Evolutionary conservation across 2,329 filamentous ascomycete genomes (phyloP), one percentile per base, ranked within the genome.

Genomic region (Geosmithia putterillii): DNA sequence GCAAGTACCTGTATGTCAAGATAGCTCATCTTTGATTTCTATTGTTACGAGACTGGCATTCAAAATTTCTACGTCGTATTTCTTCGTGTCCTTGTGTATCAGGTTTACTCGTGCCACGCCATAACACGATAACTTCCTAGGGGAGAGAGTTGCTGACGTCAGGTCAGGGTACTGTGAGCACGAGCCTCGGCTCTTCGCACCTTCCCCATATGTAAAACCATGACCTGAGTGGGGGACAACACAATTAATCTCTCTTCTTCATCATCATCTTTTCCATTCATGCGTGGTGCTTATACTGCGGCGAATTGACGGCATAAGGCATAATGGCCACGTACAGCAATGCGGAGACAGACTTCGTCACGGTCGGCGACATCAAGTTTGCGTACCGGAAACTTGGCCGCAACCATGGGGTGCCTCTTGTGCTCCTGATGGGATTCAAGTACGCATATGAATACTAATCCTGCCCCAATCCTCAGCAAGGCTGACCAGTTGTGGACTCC

Each of bases 351-450:
- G 51, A 51, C 19, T 57, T 48, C 44, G 46, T 62, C 46, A 52
- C 52, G n/a, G 55, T 59, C 10, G 51, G 51, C 44, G 54, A 48
- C 35, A 51, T 56, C 42, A 51, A 48, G 22, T 62, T 60, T 45
- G 58, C 58, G 22, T 60, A 61, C 34, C 52, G 60, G 15, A 53
- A 44, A 17, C 50, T 62, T 37, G 60, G 60, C 36, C 44, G 36
- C 14, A 39, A 45, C 3, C 42, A 54, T 38, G 59, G 58, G 42
- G 47, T 57, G 17, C 58, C 60, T 38, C 55, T 62, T 44, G 51
- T 58, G 4, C 28, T 62, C 9, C 45, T 59, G 37, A 56, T 57
- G 47, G 51, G 54, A 40, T 62, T 59, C 39, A 52, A 59, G 60
- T 60, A 32, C 42, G 51, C 43, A 19, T 34, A n/a, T n/a, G n/a